Percentiles rank a stretch among this genome's conserved stretches.
Conservation (phyloP, 148 eudicot genomes). For the Drosera capensis region DNA sequence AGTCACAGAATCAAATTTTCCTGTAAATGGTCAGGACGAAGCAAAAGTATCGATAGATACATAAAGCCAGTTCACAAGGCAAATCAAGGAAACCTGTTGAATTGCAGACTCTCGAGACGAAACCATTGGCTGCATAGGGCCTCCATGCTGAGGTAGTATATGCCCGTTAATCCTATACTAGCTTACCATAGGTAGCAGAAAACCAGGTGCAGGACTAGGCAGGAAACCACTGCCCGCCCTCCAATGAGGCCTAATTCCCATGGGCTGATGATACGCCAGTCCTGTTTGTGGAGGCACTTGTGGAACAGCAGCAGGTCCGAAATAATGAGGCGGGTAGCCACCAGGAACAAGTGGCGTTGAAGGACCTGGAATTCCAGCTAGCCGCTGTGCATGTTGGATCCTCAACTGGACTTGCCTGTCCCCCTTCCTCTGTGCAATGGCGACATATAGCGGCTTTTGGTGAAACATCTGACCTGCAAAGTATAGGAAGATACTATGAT, state of each 20-base stretch:
- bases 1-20: too few species aligned
- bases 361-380: conserved; percentile 34
- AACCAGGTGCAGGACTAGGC: conserved; percentile 21
- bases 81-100: conserved; percentile 25
- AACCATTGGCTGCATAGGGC: conserved; percentile 9
- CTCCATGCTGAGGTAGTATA: conserved; percentile 19
- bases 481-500: neutral
- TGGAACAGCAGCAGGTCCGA: conserved; percentile 27
- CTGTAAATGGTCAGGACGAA: too few species aligned
- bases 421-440: conserved; percentile 77
- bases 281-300: conserved; percentile 32
- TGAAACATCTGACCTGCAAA: conserved; percentile 44
- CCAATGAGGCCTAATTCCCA: conserved; percentile 55
- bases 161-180: conserved; percentile 30
- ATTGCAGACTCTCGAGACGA: conserved; percentile 27
- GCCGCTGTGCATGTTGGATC: conserved; percentile 28
- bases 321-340: conserved; percentile 45
- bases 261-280: conserved; percentile 33
- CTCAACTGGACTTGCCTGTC: conserved; percentile 68
- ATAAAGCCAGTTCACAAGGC: neutral
- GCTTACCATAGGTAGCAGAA: conserved; percentile 38
- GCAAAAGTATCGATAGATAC: too few species aligned
- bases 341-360: conserved; percentile 29
- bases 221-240: conserved; percentile 29
- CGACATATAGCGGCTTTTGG: conserved; percentile 59